Evolutionary conservation across 176 grass and related monocot genomes (phyloP).

Genomic region (Oryza australiensis): DNA sequence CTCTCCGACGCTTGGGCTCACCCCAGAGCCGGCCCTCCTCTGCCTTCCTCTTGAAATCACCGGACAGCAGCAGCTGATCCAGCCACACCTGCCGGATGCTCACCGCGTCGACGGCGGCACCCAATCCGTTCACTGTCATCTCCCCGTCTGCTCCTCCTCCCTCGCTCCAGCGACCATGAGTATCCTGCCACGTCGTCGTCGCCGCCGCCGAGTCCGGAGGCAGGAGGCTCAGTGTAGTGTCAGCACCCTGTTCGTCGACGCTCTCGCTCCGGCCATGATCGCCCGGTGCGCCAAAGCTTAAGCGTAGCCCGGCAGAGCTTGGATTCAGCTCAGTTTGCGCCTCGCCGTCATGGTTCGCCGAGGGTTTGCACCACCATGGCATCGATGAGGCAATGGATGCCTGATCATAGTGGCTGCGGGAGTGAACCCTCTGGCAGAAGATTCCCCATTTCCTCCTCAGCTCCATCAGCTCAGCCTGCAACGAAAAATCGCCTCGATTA

Average conservation of each 20-base stretch:
- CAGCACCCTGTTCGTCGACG: not conserved
- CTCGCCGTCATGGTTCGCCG: constrained; percentile 2
- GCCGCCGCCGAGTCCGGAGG: constrained; percentile 30
- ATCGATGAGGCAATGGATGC: not conserved
- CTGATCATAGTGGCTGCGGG: not conserved
- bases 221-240: constrained; percentile 40
- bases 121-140: not conserved
- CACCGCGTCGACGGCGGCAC: not conserved
- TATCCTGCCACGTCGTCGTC: not conserved
- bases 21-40: not conserved
- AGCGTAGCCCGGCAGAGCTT: constrained; percentile 7
- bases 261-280: not conserved
- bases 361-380: constrained; percentile 20
- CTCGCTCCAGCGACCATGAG: not conserved
- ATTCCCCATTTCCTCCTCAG: constrained; percentile 67
- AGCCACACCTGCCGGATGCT: constrained; percentile 17
- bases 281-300: not conserved
- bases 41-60: constrained; percentile 49
- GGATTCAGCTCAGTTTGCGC: not conserved
- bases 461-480: constrained; percentile 55
- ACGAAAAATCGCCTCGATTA: not conserved
- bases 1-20: constrained; percentile 26
- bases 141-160: constrained; percentile 11
- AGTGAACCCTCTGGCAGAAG: constrained; percentile 62
- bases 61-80: not conserved